A percentile compares a stretch with the other conserved stretches of the same genome.
Evolutionary conservation across 2,329 filamentous ascomycete species (phyloP).

Genomic region (Pseudopyricularia javanii): DNA sequence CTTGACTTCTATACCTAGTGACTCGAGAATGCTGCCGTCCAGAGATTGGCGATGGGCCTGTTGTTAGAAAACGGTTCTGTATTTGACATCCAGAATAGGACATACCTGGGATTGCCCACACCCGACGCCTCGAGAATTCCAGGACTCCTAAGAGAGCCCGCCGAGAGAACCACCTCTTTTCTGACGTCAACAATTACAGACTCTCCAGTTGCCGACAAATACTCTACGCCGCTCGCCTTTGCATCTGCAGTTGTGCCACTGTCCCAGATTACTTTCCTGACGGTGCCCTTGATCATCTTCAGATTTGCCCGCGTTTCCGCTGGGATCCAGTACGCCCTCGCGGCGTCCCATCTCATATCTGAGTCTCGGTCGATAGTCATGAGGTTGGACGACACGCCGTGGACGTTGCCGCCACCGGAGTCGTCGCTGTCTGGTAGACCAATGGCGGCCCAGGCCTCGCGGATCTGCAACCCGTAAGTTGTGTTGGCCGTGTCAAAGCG

Average conservation of each 20-base stretch:
- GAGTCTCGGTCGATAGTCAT: constrained; percentile 23
- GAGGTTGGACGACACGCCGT: constrained; percentile 24
- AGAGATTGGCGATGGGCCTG: background rate
- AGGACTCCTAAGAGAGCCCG: constrained; percentile 37
- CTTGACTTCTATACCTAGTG: constrained; percentile 26
- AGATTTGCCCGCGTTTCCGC: constrained; percentile 24
- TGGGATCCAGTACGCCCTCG: constrained; percentile 26
- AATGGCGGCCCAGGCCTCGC: constrained; percentile 18
- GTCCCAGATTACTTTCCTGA: constrained; percentile 17
- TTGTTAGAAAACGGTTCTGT: background rate
- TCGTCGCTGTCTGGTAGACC: constrained; percentile 22
- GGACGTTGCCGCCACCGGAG: constrained; percentile 23
- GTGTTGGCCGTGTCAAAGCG: constrained; percentile 17
- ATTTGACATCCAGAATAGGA: background rate
- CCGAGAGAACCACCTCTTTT: constrained; percentile 34
- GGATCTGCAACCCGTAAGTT: constrained; percentile 13
- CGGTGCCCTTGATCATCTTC: constrained; percentile 23
- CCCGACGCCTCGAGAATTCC: constrained; percentile 40
- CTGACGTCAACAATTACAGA: constrained; percentile 20
- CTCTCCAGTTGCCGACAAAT: constrained; percentile 21
- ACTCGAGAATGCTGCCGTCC: constrained; percentile 36
- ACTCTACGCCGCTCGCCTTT: constrained; percentile 18
- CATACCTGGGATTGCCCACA: constrained; percentile 26
- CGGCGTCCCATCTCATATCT: constrained; percentile 26
- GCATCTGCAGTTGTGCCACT: constrained; percentile 4